Evolutionary conservation across 2,329 filamentous ascomycete species (phyloP).

Genomic region (Cryphonectria parasitica): DNA sequence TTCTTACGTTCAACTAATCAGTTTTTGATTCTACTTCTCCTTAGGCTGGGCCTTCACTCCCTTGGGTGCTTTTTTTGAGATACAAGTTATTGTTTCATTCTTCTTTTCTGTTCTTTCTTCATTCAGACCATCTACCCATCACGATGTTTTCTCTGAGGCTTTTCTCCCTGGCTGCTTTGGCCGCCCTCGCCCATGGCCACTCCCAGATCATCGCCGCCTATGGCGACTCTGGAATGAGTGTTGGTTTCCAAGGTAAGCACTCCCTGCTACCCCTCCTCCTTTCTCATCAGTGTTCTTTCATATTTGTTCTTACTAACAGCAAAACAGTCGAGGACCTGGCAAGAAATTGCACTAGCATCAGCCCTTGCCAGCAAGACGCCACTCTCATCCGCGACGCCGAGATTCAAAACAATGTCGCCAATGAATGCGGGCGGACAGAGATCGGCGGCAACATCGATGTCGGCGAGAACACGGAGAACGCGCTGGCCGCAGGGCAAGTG

Average conservation of each 20-base stretch:
- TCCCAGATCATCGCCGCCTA: conserved; percentile 52
- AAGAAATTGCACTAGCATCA: conserved; percentile 66
- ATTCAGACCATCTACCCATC: conserved; percentile 34
- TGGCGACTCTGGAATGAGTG: conserved; percentile 47
- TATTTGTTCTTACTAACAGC: neutral
- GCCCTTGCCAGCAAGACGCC: conserved; percentile 67
- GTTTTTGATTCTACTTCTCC: conserved; percentile 29
- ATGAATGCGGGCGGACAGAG: conserved; percentile 66
- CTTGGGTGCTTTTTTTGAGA: conserved; percentile 33
- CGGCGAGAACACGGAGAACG: conserved; percentile 55
- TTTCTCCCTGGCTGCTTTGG: conserved; percentile 41
- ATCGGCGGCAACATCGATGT: conserved; percentile 62
- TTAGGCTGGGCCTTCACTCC: conserved; percentile 27
- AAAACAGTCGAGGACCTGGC: conserved; percentile 56
- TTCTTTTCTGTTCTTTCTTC: conserved; percentile 23
- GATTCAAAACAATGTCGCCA: conserved; percentile 56
- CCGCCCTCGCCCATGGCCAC: conserved; percentile 46
- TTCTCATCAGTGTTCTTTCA: neutral
- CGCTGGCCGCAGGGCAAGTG: conserved; percentile 47
- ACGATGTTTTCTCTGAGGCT: conserved; percentile 44
- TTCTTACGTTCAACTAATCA: conserved; percentile 21
- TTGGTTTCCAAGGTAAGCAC: conserved; percentile 53
- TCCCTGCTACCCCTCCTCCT: too few species aligned
- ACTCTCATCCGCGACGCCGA: conserved; percentile 65
- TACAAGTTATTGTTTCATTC: conserved; percentile 26